These are phyloP conservation scores for Teunomyces kruisii DNA, from an alignment of 805 yeast species.

Conservation along the genomic window DNA sequence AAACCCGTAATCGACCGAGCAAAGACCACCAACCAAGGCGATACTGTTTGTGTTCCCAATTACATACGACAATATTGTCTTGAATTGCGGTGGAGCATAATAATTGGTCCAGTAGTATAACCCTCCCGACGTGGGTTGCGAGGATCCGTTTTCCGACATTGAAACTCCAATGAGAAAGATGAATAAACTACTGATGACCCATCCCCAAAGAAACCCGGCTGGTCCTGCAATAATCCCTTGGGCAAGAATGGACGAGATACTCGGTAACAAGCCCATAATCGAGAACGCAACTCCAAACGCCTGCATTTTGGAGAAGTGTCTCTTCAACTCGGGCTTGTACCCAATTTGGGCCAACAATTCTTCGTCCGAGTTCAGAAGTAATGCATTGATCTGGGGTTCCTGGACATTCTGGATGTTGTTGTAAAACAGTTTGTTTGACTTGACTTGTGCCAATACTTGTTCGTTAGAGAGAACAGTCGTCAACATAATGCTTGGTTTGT, in stretches of 20 bases:
- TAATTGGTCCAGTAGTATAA: conserved; percentile 67
- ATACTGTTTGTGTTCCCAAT: conserved; percentile 69
- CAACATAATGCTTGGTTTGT: background rate
- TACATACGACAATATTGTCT: conserved; percentile 56
- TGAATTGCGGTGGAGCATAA: conserved; percentile 56
- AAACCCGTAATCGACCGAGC: conserved; percentile 70
- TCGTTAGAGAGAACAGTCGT: conserved; percentile 13
- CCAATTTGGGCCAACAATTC: conserved; percentile 57
- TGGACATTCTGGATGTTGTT: conserved; percentile 32
- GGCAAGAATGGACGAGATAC: conserved; percentile 55
- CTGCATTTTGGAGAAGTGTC: conserved; percentile 61
- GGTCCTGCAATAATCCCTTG: conserved; percentile 64
- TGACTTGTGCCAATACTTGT: conserved; percentile 25
- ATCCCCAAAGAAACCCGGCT: conserved; percentile 69
- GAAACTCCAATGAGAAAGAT: conserved; percentile 59
- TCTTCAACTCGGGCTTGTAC: conserved; percentile 64
- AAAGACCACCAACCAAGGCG: conserved; percentile 64
- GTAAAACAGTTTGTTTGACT: conserved; percentile 22
- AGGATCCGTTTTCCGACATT: conserved; percentile 67
- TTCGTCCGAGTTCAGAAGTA: conserved; percentile 17
- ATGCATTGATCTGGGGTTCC: conserved; percentile 22
- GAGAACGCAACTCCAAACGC: conserved; percentile 72
- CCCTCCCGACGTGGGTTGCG: conserved; percentile 78
- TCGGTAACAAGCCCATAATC: conserved; percentile 70
- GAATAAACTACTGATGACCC: conserved; percentile 61